phyloP scores from a whole-genome alignment of 805 yeast genomes.

The Blastobotrys parvus region DNA sequence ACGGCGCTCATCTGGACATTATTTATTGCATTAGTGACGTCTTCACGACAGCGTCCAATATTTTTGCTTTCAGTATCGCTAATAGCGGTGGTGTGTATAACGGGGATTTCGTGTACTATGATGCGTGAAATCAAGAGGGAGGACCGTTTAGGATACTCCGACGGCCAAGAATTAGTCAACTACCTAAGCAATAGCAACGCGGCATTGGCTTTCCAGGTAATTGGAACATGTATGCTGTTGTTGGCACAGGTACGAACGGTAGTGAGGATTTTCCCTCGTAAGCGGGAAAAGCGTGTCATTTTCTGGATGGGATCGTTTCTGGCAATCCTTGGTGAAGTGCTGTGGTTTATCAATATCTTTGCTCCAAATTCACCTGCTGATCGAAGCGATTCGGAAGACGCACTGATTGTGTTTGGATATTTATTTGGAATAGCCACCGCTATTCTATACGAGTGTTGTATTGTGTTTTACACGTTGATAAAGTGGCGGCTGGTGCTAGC shows the following conservation, averaged over 20 bases:
- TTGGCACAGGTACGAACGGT: slow-evolving; percentile 14
- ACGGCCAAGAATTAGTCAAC: slow-evolving; percentile 4
- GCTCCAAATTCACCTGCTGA: slow-evolving; percentile 9
- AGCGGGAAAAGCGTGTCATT: slow-evolving; percentile 13
- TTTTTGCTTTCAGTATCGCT: slow-evolving; percentile 4
- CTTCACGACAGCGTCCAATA: slow-evolving; percentile 9
- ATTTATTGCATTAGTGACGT: slow-evolving; percentile 7
- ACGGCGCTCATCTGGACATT: slow-evolving; percentile 11
- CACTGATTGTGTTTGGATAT: slow-evolving; percentile 17
- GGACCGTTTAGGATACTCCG: slow-evolving; percentile 2
- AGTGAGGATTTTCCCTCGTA: slow-evolving; percentile 14
- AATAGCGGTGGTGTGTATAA: slow-evolving; percentile 8
- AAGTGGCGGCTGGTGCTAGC: background rate
- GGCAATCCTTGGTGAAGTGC: slow-evolving; percentile 5
- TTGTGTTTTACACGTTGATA: slow-evolving; percentile 10
- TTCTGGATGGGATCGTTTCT: slow-evolving; percentile 11
- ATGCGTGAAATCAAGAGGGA: background rate
- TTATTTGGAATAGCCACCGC: slow-evolving; percentile 18
- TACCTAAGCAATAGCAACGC: slow-evolving; percentile 1
- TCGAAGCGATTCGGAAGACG: slow-evolving; percentile 13
- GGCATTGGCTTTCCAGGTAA: slow-evolving; percentile 2
- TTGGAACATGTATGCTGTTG: slow-evolving; percentile 7
- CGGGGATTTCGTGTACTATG: slow-evolving; percentile 3
- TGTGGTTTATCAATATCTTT: slow-evolving; percentile 10
- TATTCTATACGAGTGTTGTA: slow-evolving; percentile 15